phyloP scores from a whole-genome alignment of 805 yeast genomes.

The Hanseniaspora valbyensis region DNA sequence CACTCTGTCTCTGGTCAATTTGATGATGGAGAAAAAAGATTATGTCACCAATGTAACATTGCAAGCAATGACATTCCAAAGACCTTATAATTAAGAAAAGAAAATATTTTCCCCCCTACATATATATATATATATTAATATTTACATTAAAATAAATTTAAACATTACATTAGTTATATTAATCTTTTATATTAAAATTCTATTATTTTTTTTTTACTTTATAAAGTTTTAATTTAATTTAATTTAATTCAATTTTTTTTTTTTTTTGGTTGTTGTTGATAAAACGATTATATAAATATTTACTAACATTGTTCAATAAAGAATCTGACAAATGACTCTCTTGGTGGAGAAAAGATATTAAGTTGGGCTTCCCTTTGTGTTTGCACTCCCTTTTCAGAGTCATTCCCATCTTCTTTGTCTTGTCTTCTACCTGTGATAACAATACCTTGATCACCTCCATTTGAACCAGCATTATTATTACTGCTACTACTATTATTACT shows the following conservation, averaged over 20 bases:
- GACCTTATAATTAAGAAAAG: not conserved
- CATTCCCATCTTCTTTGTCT: slow-evolving; percentile 7
- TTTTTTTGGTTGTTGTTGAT: not conserved
- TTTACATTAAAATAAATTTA: no score
- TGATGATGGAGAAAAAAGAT: slow-evolving; percentile 61
- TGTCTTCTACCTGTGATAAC: slow-evolving; percentile 14
- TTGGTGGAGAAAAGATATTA: not conserved
- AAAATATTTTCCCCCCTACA: no score
- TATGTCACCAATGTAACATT: slow-evolving; percentile 91
- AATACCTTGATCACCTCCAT: slow-evolving; percentile 8
- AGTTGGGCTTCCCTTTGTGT: not conserved
- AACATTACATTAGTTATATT: no score
- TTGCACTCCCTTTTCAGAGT: not conserved
- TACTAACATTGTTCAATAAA: not conserved
- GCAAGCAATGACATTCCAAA: slow-evolving; percentile 69
- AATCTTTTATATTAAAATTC: no score
- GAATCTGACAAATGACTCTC: not conserved
- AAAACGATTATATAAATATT: not conserved
- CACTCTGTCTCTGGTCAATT: slow-evolving; percentile 88
- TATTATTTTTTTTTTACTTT: no score
- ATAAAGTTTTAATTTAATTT: no score
- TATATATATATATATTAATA: no score
- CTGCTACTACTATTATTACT: no score
- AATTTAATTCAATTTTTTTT: no score
- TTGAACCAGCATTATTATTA: not conserved